These are phyloP conservation scores for Fonsecaea multimorphosa DNA, from an alignment of 2,329 filamentous ascomycete species.

Conservation along the genomic window DNA sequence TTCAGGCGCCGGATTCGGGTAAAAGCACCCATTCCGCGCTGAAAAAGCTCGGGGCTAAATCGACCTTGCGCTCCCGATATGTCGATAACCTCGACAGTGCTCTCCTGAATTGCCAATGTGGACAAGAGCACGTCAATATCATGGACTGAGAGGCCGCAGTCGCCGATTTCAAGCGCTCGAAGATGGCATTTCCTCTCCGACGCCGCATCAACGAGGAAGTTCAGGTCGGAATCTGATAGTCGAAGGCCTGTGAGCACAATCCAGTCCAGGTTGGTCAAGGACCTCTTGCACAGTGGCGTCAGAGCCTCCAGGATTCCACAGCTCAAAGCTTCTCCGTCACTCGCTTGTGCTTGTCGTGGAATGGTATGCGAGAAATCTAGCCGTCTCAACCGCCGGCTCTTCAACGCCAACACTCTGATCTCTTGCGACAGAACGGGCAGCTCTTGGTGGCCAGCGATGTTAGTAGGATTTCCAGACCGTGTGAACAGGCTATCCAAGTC, in stretches of 20 bases:
- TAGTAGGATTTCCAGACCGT: constrained; percentile 63
- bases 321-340: constrained; percentile 59
- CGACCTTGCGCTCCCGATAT: constrained; percentile 71
- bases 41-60: constrained; percentile 68
- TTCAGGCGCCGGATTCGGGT: constrained; percentile 70
- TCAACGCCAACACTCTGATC: constrained; percentile 69
- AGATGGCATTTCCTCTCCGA: constrained; percentile 69
- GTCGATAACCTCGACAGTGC: constrained; percentile 70
- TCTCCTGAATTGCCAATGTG: constrained; percentile 68
- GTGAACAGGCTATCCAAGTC: constrained; percentile 68
- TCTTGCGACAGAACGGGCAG: constrained; percentile 71
- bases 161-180: constrained; percentile 70
- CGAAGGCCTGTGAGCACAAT: constrained; percentile 71
- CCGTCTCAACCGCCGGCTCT: constrained; percentile 66
- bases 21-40: constrained; percentile 70
- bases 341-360: constrained; percentile 20
- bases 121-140: constrained; percentile 66
- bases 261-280: constrained; percentile 74
- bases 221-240: constrained; percentile 73
- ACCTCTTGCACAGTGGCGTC: constrained; percentile 69
- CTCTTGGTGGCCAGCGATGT: constrained; percentile 59
- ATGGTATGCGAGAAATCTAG: constrained; percentile 68
- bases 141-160: constrained; percentile 61
- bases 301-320: constrained; percentile 74
- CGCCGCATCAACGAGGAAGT: constrained; percentile 69